phyloP scores from a whole-genome alignment of 495 filamentous ascomycete species.

The Antarctomyces pellizariae region DNA sequence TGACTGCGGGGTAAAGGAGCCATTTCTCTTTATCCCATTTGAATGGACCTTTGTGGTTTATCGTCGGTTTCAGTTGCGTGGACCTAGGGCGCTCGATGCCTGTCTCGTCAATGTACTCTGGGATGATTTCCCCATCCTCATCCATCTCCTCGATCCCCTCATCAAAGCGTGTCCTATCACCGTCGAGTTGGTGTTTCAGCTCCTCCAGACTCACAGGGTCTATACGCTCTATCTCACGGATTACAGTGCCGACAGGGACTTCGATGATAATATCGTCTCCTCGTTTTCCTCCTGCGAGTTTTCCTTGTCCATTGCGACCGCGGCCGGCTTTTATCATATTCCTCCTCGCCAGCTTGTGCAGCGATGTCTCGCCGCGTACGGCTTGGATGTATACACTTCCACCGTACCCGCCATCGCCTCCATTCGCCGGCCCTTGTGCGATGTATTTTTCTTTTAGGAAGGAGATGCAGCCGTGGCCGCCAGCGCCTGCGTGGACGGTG shows the following conservation, averaged over 20 bases:
- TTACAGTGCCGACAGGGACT: slow-evolving; percentile 80
- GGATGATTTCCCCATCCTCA: slow-evolving; percentile 12
- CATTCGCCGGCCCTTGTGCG: slow-evolving; percentile 78
- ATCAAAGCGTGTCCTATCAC: slow-evolving; percentile 13
- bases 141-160: slow-evolving; percentile 13
- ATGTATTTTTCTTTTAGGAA: slow-evolving; percentile 81
- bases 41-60: too few relatives aligned
- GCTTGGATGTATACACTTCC: slow-evolving; percentile 91
- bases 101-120: slow-evolving; percentile 3
- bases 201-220: slow-evolving; percentile 54
- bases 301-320: slow-evolving; percentile 72
- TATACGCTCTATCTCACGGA: slow-evolving; percentile 53
- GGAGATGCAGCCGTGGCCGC: slow-evolving; percentile 81
- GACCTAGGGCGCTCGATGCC: background rate
- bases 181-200: slow-evolving; percentile 13
- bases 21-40: slow-evolving; percentile 40
- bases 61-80: too few relatives aligned
- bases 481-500: slow-evolving; percentile 48
- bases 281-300: slow-evolving; percentile 50
- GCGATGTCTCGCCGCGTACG: slow-evolving; percentile 64
- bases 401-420: slow-evolving; percentile 79
- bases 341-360: slow-evolving; percentile 74
- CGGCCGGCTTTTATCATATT: slow-evolving; percentile 52
- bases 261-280: slow-evolving; percentile 73
- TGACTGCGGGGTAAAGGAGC: slow-evolving; percentile 59